Base-by-base conservation (phyloP, 23 red algal genomes). In the Gracilaria gracilis region DNA sequence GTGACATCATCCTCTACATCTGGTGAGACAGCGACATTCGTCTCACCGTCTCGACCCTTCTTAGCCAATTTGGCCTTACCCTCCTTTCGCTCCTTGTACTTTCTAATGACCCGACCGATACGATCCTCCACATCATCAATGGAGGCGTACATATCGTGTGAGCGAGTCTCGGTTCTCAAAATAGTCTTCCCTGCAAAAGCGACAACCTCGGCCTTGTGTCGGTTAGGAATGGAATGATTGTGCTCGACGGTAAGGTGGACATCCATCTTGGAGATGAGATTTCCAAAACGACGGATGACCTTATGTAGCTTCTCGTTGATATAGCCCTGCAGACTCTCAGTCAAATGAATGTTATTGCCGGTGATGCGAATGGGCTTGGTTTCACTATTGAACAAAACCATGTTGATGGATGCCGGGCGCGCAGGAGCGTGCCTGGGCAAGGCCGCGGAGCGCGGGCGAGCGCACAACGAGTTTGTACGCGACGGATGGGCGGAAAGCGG, bases 181-280 rank as follows among this genome's bases (percentile, higher is more conserved):
- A 98, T 91, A 36, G 86, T 89, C 58, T 93, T 95, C 7, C 85
- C 85, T 8, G 83, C 82, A 87, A 93, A 91, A 9, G 88, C 93
- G 11, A 95, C 90, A 48, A 99, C 97, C 69, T 99, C 97, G 9
- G 89, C 83, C 29, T 83, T 88, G 61, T 96, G 93, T 27, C 67
- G 58, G 33, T 94, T 39, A 23, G 62, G 86, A 31, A 99, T 85
- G 37, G 88, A 88, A 40, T 93, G 97, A 72, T 98, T 98, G 65
- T 96, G 93, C 51, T 95, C 93, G 27, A 99, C 97, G 20, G 93
- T 89, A 31, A 99, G 82, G 81, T 99, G 97, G 16, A 99, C 93
- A 75, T 99, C 97, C 67, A 94, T 93, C 73, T 93, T 87, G 8
- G 88, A 77, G 36, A 93, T 42, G 65, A 99, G 38, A 27, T 34